Conservation (phyloP, 371 early-diverging fungal species). For the Mortierella sp. region DNA sequence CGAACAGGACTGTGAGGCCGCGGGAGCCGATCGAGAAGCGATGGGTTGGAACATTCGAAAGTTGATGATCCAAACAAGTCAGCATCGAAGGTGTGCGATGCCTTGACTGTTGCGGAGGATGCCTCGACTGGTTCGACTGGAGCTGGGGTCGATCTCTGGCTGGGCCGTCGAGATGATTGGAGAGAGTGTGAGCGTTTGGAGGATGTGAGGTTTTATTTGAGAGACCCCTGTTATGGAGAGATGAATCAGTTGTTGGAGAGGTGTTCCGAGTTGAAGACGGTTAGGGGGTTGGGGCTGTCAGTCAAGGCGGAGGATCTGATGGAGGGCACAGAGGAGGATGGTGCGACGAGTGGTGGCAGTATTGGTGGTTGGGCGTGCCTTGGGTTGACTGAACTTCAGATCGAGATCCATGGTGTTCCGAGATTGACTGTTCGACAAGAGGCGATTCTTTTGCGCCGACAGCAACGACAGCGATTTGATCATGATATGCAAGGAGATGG, state of each 20-base stretch:
- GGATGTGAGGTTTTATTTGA: background rate
- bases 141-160: background rate
- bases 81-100: background rate
- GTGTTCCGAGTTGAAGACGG: background rate
- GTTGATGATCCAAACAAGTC: background rate
- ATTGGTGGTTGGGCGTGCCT: background rate
- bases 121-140: background rate
- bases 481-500: background rate
- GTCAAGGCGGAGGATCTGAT: background rate
- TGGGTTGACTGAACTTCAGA: background rate
- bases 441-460: background rate
- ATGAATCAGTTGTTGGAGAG: background rate
- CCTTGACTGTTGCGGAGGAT: background rate
- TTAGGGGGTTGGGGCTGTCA: background rate
- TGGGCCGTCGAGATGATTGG: background rate
- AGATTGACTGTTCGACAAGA: background rate
- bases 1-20: too few species aligned
- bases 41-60: background rate
- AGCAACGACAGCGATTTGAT: background rate
- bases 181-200: background rate
- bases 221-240: background rate
- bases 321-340: background rate
- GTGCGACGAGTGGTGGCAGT: too few species aligned
- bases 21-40: background rate
- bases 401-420: background rate